Percentiles rank a stretch among this genome's conserved stretches.
Conservation (phyloP, 371 early-diverging fungal genomes). For the Synchytrium microbalum region DNA sequence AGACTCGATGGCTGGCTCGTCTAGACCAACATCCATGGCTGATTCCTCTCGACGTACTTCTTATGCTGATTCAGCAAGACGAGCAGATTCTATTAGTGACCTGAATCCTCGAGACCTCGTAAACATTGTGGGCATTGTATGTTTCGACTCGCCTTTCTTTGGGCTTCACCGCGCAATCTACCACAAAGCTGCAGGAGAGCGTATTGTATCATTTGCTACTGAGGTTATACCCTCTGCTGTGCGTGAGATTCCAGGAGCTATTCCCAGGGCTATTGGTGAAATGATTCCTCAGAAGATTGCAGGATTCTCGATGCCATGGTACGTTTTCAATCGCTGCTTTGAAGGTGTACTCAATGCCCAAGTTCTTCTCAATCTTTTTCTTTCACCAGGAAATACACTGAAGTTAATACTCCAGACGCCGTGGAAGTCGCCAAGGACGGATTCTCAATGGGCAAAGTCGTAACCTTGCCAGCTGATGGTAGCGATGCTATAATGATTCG, state of each 20-base stretch:
- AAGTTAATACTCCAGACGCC: not conserved
- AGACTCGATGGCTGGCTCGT: no score
- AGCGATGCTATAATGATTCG: not conserved
- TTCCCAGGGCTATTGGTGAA: constrained; percentile 11
- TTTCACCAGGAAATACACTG: not conserved
- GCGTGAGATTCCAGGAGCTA: constrained; percentile 3
- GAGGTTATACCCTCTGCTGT: constrained; percentile 18
- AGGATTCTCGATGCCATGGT: not conserved
- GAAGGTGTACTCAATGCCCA: no score
- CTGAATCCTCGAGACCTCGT: constrained; percentile 1
- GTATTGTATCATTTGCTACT: constrained; percentile 16
- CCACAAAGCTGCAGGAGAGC: not conserved
- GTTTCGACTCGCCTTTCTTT: constrained; percentile 40
- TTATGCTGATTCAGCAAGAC: no score
- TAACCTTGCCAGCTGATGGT: not conserved
- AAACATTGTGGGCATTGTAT: constrained; percentile 29
- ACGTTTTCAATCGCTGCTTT: no score
- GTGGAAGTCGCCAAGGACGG: not conserved
- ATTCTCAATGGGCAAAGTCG: not conserved
- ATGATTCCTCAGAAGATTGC: constrained; percentile 4
- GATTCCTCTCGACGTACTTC: no score
- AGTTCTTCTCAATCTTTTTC: no score
- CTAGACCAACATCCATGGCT: no score
- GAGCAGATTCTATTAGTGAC: not conserved
- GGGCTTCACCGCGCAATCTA: constrained; percentile 18